Base-by-base conservation (phyloP, 2,329 filamentous ascomycete species). In the Biscogniauxia mediterranea region DNA sequence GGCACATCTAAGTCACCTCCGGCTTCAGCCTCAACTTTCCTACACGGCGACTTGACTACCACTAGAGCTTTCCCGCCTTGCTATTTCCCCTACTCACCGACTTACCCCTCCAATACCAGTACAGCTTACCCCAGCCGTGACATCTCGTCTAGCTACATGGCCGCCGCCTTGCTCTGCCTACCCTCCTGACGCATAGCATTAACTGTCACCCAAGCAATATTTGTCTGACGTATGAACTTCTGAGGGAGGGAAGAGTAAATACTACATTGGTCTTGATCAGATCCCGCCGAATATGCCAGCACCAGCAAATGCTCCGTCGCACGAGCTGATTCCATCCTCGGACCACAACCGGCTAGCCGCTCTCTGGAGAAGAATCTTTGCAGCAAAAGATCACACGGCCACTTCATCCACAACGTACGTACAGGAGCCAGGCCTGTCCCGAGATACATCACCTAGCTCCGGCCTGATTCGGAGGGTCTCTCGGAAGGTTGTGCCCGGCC, bases 401-500 rank as follows among this genome's bases (percentile, higher is more conserved):
- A 25, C 59, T 19, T 64, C 70, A 19, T 64, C 69, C 32, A 57
- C 67, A 32, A 55, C 66, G 20, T 59, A 65, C 56, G 57, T 59
- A 28, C 67, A 70, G 42, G 70, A 70, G 51, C 62, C 68, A n/a
- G 67, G 62, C 21, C 51, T 66, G 38, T 68, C 68, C 49, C 61
- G 68, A 54, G 66, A 68, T 28, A 63, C 67, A 19, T 69, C 67
- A 17, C 61, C 66, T 13, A 62, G 57, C 49, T 70, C 73, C 21
- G 76, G 75, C 52, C 61, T 79, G 54, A 75, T 78, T 21, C 77
- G 78, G 58, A 80, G 80, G 62, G 73, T 77, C 62, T 79, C 79
- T 28, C 77, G 85, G 67, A 87, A 83, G 70, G 91, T 92, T n/a
- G 86, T 93, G 17, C 89, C 92, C 19, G 89, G 89, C 17, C 78